These are phyloP conservation scores for Scytalidium sp. DNA, from an alignment of 2,329 filamentous ascomycete genomes.

Conservation along the genomic window DNA sequence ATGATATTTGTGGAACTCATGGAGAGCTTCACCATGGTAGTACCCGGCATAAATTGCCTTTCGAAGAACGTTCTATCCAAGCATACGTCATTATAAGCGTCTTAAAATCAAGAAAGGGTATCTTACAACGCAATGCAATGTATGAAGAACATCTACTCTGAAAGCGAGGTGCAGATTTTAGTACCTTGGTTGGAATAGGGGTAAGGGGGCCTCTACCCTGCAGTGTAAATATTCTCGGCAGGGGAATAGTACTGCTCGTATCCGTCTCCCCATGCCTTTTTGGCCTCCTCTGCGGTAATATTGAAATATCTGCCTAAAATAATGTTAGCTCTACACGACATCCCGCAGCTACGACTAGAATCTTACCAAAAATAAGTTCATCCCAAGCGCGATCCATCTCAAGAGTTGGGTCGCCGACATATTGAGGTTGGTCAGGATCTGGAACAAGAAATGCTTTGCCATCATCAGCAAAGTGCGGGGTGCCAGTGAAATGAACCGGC, in stretches of 20 bases:
- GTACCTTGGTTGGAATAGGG: background rate
- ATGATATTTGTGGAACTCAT: constrained; percentile 7
- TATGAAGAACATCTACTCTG: background rate
- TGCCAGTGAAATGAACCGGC: background rate
- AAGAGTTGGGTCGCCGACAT: constrained; percentile 12
- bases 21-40: constrained; percentile 9
- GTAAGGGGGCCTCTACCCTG: background rate
- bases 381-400: constrained; percentile 18
- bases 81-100: too few relatives aligned
- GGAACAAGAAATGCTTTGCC: background rate
- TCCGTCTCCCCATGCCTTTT: background rate
- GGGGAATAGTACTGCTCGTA: background rate
- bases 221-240: background rate
- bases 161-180: background rate
- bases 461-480: background rate
- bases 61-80: constrained; percentile 14
- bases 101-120: constrained; percentile 8
- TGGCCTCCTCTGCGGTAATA: constrained; percentile 6
- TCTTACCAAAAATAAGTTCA: constrained; percentile 12
- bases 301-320: background rate
- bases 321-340: background rate
- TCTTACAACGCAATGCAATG: background rate
- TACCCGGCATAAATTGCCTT: constrained; percentile 14
- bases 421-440: constrained; percentile 9
- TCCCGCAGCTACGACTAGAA: background rate